Evolutionary conservation across 192 early-diverging fungal genomes (phyloP), one percentile per base, ranked within the genome.

Genomic region (Backusella psychrophila): DNA sequence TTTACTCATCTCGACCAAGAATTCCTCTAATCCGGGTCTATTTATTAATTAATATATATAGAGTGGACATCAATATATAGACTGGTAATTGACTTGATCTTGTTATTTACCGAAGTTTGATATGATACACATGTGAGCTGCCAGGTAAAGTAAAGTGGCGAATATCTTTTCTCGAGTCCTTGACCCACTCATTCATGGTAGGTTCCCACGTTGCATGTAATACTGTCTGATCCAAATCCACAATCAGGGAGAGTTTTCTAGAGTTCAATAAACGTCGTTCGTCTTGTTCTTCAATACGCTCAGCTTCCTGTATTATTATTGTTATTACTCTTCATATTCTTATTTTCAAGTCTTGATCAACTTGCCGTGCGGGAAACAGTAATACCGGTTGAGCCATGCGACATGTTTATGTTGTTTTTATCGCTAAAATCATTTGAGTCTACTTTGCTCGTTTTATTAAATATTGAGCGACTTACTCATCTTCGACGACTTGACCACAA

Each of bases 171-270:
- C 86, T 78, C 15, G 80, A 85, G 6, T 81, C 78, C 33, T 83
- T 86, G 67, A 93, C 80, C 94, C 94, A 95, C 66, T 93, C 90
- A 4, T 84, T 89, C 21, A 95, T 91, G 6, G 90, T 91, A 6
- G 89, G 85, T 59, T 95, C 92, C 11, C 91, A 89, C 9, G 95
- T 93, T 3, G 98, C 96, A 68, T 99, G 98, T 46, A 99, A 93
- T 19, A 99, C 88, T 3, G 98, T 99, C 82, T 97, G 96, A 84
- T 99, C 98, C 52, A 99, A 87, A 87, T 99, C 98, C 12, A 99
- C 90, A 71, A 99, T 92, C 36, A 99, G 81, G 4, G 94, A 95
- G 34, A 99, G 87, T 74, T 92, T 95, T 65, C 87, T 82, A 29
- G 84, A 87, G 1, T 81, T 69, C 68, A 92, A 74, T 66, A 99